Base-by-base conservation (phyloP, 768 basidiomycete species). In the Tricholoma matsutake region DNA sequence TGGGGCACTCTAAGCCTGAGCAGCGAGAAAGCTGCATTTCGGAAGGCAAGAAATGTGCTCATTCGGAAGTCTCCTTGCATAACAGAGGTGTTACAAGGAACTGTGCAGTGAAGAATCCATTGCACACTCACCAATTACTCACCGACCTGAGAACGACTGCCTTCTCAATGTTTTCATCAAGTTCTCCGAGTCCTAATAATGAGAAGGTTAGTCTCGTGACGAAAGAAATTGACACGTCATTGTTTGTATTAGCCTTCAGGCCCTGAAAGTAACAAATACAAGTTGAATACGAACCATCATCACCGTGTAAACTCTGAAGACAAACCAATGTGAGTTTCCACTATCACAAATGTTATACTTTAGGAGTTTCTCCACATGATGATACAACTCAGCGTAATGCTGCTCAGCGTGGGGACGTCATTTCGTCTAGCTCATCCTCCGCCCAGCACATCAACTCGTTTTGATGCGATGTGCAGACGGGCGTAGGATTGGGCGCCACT, bases 11-110 rank as follows among this genome's bases (percentile, higher is more conserved):
- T 59, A 22, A 52, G 63, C 10, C n/a, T 18, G 37, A 63, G 58
- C 54, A 65, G 34, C 2, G 71, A 67, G 13, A 69, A 59, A 18
- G 65, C 69, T 16, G 71, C 72, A 9, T 57, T 68, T 16, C 72
- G 68, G 56, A 75, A 75, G 25, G 74, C 73, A 9, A 70, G 57
- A 57, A 73, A 75, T 2, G 72, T 61, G 60, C 69, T 72, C 74
- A 75, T 75, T 11, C 16, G 13, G 10, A 29, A 29, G 9, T 14
- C 55, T 41, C 37, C 16, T 56, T 28, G n/a, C 22, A 18, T 9
- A 43, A 43, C n/a, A 18, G 10, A 20, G 18, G 41, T 49, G 11
- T 25, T 49, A 28, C 28, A 22, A 49, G 47, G 25, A 49, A 2
- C 14, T 18, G 34, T 14, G 31, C 13, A 8, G 20, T n/a, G 32